Conservation (phyloP, 257 asterid genomes). For the Primulina tabacum region DNA sequence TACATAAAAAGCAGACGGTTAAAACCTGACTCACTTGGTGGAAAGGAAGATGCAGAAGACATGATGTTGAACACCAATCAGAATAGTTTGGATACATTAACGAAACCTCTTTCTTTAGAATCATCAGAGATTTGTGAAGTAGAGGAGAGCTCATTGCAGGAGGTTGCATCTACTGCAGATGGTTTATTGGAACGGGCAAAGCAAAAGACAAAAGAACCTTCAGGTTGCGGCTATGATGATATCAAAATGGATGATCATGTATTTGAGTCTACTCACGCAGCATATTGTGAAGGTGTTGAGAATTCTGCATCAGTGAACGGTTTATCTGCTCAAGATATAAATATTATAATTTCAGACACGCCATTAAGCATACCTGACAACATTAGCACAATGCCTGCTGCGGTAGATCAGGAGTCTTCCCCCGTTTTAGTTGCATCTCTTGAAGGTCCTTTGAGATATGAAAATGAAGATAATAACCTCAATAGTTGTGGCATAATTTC, state of each 20-base stretch:
- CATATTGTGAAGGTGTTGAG: conserved; percentile 20
- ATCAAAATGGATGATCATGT: conserved; percentile 27
- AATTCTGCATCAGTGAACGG: conserved; percentile 24
- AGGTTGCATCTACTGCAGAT: conserved; percentile 28
- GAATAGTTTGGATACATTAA: conserved; percentile 27
- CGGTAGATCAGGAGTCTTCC: conserved; percentile 29
- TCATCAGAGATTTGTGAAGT: conserved; percentile 32
- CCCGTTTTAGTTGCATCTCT: conserved; percentile 31
- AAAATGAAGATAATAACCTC: conserved; percentile 35
- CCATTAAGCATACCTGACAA: conserved; percentile 24
- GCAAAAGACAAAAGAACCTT: conserved; percentile 32
- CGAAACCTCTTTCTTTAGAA: conserved; percentile 34
- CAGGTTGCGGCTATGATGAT: conserved; percentile 26
- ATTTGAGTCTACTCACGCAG: conserved; percentile 27
- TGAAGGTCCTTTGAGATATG: conserved; percentile 37
- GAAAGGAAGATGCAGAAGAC: conserved; percentile 34
- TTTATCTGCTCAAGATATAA: conserved; percentile 29
- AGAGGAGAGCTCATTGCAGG: conserved; percentile 33
- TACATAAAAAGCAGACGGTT: conserved; percentile 27
- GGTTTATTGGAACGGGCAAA: conserved; percentile 23
- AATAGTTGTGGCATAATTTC: conserved; percentile 28
- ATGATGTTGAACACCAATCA: conserved; percentile 20
- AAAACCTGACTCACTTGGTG: conserved; percentile 29
- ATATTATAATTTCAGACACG: conserved; percentile 20
- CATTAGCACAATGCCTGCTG: conserved; percentile 22